These are phyloP conservation scores for Bolboschoenoplectus hybrid DNA, from an alignment of 202 grass and related monocot species.

Conservation along the genomic window DNA sequence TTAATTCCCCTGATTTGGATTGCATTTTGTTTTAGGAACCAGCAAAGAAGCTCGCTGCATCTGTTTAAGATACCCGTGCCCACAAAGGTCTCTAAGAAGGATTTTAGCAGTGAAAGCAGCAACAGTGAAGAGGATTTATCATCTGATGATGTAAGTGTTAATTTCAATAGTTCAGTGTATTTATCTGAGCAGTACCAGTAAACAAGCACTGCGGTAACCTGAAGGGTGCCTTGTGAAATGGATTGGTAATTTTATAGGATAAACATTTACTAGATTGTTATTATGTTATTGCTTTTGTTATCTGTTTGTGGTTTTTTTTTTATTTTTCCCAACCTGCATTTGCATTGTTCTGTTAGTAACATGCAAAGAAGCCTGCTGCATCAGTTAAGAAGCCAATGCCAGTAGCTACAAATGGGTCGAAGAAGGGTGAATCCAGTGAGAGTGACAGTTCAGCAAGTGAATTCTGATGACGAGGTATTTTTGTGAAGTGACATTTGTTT, in stretches of 20 bases:
- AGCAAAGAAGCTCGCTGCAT: constrained; percentile 53
- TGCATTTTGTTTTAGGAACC: constrained; percentile 37
- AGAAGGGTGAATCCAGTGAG: constrained; percentile 55
- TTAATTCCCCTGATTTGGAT: background rate
- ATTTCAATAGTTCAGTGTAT: too few relatives aligned
- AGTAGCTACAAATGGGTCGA: constrained; percentile 48
- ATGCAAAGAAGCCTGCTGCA: constrained; percentile 24
- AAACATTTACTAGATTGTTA: background rate
- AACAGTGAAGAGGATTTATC: too few relatives aligned
- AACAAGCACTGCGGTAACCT: background rate
- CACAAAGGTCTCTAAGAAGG: too few relatives aligned
- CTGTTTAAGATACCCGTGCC: constrained; percentile 28
- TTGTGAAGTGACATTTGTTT: constrained; percentile 39
- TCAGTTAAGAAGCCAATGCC: constrained; percentile 9
- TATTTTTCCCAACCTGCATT: background rate
- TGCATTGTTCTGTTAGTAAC: background rate
- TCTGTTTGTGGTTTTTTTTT: background rate
- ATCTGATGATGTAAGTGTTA: too few relatives aligned
- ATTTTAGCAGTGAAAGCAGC: too few relatives aligned
- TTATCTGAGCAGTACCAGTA: background rate
- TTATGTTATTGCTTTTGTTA: constrained; percentile 2
- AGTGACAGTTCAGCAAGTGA: constrained; percentile 48
- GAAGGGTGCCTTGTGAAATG: constrained; percentile 38
- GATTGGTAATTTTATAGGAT: background rate
- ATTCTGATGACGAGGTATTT: constrained; percentile 52